Evolutionary conservation across 2,329 filamentous ascomycete species (phyloP), one percentile per base, ranked within the genome.

Genomic region (Penicillium psychrosexuale): DNA sequence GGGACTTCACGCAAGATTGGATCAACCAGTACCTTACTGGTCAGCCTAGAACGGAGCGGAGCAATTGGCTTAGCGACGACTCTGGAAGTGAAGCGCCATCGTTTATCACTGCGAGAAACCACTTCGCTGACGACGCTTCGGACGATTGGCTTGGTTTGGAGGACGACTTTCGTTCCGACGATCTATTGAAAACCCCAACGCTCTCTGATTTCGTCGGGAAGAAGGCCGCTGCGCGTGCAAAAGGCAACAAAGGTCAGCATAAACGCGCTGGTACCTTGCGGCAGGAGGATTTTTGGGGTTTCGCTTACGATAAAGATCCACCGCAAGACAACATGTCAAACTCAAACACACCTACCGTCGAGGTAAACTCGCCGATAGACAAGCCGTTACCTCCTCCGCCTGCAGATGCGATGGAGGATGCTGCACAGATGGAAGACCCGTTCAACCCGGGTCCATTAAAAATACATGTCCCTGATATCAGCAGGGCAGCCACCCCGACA

Each of bases 11-110:
- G 0, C 88, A 92, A 72, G 88, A 91, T 77, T 93, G 90, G 90
- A 91, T 94, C 62, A 87, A 89, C 57, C 88, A 90, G 58, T 90
- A 92, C 68, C 86, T 90, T n/a, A 82, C 86, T n/a, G 82, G 83
- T 60, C 84, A 87, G 62, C 81, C 81, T 61, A 82, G 85, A 62
- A 83, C 82, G 31, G 89, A 94, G 69, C 84, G 84, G 61, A 85
- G 84, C 58, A 87, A 91, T 73, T 96, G 91, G 91, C 81, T 91
- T 62, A 95, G 90, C 70, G 90, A 95, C 81, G 83, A 86, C 58
- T 82, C 83, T 24, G 83, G 84, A 68, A 91, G 87, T 70, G 88
- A 90, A 78, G 83, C 83, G 77, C 89, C 86, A 81, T 89, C 86
- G 15, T 76, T 73, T 54, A 67, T 74, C 30, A 76, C 74, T 4